phyloP scores from a whole-genome alignment of 2,329 filamentous ascomycete genomes.

The Rutstroemia sp. region DNA sequence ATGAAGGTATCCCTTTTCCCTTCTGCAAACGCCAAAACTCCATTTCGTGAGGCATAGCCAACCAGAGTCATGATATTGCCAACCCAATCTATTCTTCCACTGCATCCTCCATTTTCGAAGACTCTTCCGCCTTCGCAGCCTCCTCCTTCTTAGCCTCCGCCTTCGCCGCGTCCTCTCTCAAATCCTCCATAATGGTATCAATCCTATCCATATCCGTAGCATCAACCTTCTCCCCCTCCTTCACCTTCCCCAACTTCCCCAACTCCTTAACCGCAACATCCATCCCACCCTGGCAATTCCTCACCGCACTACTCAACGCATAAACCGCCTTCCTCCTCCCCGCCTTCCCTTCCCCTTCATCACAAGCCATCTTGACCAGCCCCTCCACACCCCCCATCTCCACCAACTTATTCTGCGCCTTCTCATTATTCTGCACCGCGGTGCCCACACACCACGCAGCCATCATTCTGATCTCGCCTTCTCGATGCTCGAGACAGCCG shows the following conservation, averaged over 20 bases:
- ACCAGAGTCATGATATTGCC: background rate
- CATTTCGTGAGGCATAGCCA: background rate
- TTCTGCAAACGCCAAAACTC: constrained; percentile 5
- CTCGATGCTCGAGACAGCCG: constrained; percentile 56
- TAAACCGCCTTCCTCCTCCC: constrained; percentile 84
- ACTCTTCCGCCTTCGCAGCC: background rate
- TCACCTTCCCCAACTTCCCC: constrained; percentile 38
- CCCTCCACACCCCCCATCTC: constrained; percentile 60
- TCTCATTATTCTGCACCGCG: constrained; percentile 91
- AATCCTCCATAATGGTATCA: constrained; percentile 61
- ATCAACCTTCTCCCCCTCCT: constrained; percentile 53
- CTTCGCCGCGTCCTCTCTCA: constrained; percentile 45
- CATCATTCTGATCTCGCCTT: constrained; percentile 69
- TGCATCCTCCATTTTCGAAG: background rate
- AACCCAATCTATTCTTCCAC: background rate
- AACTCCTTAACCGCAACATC: constrained; percentile 59
- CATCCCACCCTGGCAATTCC: constrained; percentile 85
- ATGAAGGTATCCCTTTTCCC: background rate
- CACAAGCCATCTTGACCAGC: constrained; percentile 58
- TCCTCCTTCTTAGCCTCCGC: background rate
- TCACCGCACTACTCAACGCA: constrained; percentile 74
- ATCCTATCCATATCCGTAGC: constrained; percentile 82
- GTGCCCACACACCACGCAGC: constrained; percentile 94
- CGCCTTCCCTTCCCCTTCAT: constrained; percentile 49
- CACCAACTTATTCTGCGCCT: constrained; percentile 66